Conservation (phyloP, 192 early-diverging fungal species). For the Chytriomyces sp. region DNA sequence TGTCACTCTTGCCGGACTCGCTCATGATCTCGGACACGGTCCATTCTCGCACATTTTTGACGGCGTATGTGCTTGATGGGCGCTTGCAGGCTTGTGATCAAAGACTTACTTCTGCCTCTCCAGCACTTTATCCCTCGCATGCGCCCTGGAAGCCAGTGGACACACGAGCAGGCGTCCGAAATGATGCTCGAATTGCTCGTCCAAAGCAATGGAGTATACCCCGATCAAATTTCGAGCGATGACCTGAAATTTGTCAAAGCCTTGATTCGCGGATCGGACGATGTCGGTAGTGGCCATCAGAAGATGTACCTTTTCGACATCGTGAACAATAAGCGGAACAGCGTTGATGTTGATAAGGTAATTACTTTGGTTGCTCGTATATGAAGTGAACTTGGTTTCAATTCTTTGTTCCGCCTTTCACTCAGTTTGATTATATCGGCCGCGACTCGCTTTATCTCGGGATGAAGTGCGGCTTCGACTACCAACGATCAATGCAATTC, state of each 20-base stretch:
- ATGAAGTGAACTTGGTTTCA: not conserved
- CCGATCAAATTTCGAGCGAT: conserved; percentile 64
- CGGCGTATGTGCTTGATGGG: conserved; percentile 35
- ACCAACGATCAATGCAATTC: conserved; percentile 71
- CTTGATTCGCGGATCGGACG: conserved; percentile 44
- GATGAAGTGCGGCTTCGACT: conserved; percentile 62
- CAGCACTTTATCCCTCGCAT: conserved; percentile 71
- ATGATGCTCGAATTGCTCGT: conserved; percentile 85
- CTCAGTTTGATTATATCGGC: conserved; percentile 57
- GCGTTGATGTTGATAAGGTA: conserved; percentile 94
- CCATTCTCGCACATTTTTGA: conserved; percentile 97
- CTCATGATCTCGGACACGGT: conserved; percentile 97
- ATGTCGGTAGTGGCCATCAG: conserved; percentile 21
- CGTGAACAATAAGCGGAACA: conserved; percentile 93
- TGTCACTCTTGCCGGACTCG: conserved; percentile 86
- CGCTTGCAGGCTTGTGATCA: not conserved
- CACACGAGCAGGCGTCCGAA: conserved; percentile 66
- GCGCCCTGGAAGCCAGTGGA: conserved; percentile 45
- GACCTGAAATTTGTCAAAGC: conserved; percentile 52
- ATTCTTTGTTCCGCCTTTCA: conserved; percentile 3
- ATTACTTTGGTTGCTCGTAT: conserved; percentile 65
- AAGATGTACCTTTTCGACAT: conserved; percentile 91
- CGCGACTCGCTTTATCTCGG: conserved; percentile 78
- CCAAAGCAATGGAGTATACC: conserved; percentile 70
- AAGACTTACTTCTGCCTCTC: not conserved